These are phyloP conservation scores for Podospora sp. DNA, from an alignment of 495 filamentous ascomycete genomes.

Conservation along the genomic window DNA sequence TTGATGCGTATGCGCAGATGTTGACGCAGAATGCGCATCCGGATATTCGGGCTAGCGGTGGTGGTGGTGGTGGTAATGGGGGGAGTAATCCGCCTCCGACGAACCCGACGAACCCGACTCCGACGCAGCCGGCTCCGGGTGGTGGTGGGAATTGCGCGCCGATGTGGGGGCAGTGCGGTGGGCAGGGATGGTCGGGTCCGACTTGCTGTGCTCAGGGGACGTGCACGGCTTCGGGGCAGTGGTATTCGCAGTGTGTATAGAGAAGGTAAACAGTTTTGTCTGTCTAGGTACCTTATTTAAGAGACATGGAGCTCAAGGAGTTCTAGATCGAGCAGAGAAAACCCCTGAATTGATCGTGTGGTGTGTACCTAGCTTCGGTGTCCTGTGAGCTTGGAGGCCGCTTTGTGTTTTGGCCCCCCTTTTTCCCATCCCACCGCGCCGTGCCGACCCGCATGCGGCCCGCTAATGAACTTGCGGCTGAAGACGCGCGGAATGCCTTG, in stretches of 20 bases:
- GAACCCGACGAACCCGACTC: not conserved
- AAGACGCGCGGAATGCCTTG: no score
- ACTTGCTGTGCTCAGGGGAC: constrained; percentile 2
- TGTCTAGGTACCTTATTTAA: no score
- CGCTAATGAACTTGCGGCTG: no score
- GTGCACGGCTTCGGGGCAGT: constrained; percentile 2
- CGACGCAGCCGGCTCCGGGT: not conserved
- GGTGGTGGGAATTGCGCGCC: not conserved
- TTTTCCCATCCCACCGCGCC: no score
- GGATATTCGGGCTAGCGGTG: not conserved
- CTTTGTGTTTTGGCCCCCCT: no score
- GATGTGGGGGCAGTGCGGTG: not conserved
- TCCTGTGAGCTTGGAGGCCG: no score
- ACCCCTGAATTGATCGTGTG: no score
- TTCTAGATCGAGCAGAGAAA: no score
- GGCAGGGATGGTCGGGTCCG: not conserved
- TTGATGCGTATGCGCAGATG: constrained; percentile 71
- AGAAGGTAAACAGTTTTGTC: no score
- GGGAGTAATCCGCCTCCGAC: not conserved
- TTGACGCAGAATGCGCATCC: constrained; percentile 53
- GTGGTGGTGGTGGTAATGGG: not conserved
- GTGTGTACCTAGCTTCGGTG: no score
- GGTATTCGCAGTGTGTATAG: constrained; percentile 2
- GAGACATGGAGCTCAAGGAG: no score
- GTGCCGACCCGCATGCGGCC: no score